These are phyloP conservation scores for Cladosporium sp. DNA, from an alignment of 2,329 filamentous ascomycete genomes.

Conservation along the genomic window DNA sequence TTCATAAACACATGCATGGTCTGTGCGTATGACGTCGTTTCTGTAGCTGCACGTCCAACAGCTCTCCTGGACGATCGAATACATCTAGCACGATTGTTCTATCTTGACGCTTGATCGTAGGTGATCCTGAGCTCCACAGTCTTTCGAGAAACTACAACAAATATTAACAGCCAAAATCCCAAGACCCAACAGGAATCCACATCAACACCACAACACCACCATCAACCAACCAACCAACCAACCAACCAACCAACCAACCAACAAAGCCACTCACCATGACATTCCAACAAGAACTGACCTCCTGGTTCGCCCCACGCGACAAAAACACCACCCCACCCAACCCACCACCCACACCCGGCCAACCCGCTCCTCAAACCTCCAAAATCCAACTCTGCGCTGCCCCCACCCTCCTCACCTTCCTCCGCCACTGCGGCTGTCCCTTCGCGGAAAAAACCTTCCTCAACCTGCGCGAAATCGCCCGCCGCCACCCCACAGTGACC, in stretches of 20 bases:
- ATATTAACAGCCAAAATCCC: no score
- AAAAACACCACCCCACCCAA: constrained; percentile 26
- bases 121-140: no score
- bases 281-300: constrained; percentile 38
- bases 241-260: neutral
- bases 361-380: constrained; percentile 52
- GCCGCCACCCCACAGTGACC: constrained; percentile 46
- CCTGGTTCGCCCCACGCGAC: constrained; percentile 37
- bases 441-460: constrained; percentile 53
- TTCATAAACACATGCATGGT: neutral
- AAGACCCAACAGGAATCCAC: no score
- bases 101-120: no score
- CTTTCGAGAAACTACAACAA: no score
- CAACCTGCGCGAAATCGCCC: constrained; percentile 50
- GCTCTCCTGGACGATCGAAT: neutral
- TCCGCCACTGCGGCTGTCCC: constrained; percentile 70
- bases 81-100: neutral
- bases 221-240: neutral
- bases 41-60: neutral
- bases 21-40: constrained; percentile 11
- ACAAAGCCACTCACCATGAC: constrained; percentile 26
- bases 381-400: constrained; percentile 51
- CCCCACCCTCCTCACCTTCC: constrained; percentile 61
- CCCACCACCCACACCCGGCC: constrained; percentile 42
- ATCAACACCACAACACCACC: neutral